These are phyloP conservation scores for Chaetomium tenue DNA, from an alignment of 495 filamentous ascomycete genomes.

Conservation along the genomic window DNA sequence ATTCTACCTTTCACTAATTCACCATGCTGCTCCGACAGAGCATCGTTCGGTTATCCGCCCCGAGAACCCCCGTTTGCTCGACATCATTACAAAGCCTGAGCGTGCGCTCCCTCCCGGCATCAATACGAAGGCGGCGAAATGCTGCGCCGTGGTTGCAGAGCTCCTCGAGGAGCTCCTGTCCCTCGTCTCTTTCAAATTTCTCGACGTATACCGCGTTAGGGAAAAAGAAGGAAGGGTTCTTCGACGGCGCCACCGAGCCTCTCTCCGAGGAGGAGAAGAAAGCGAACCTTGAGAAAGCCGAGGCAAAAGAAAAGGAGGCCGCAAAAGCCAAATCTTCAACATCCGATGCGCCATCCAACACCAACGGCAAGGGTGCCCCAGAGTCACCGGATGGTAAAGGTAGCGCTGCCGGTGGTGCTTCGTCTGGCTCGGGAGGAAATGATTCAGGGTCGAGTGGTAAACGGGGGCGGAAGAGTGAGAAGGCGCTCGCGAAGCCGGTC, in stretches of 20 bases:
- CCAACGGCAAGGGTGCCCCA: conserved; percentile 31
- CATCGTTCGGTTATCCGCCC: conserved; percentile 30
- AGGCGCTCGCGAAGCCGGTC: conserved; percentile 76
- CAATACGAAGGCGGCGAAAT: conserved; percentile 20
- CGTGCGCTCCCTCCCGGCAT: conserved; percentile 22
- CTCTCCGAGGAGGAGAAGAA: conserved; percentile 50
- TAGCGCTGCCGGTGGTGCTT: conserved; percentile 39
- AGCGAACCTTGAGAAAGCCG: conserved; percentile 44
- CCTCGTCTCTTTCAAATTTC: conserved; percentile 35
- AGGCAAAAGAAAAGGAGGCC: conserved; percentile 42
- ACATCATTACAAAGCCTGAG: conserved; percentile 23
- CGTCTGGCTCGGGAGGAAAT: conserved; percentile 47
- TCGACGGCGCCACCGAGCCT: conserved; percentile 44
- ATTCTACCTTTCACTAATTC: conserved; percentile 8
- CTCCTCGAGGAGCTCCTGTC: conserved; percentile 24
- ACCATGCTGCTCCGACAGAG: conserved; percentile 40
- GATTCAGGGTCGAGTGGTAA: conserved; percentile 47
- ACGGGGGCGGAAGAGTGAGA: conserved; percentile 67
- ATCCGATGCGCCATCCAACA: conserved; percentile 37
- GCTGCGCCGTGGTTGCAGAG: conserved; percentile 18
- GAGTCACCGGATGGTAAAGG: conserved; percentile 47
- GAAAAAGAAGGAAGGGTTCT: conserved; percentile 49
- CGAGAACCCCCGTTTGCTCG: conserved; percentile 22
- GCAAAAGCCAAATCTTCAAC: conserved; percentile 41
- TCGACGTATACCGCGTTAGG: conserved; percentile 39